A percentile compares a stretch with the other conserved stretches of the same genome.
Conservation (phyloP, 1,139 yeast genomes). For the Candida mesenterica region DNA sequence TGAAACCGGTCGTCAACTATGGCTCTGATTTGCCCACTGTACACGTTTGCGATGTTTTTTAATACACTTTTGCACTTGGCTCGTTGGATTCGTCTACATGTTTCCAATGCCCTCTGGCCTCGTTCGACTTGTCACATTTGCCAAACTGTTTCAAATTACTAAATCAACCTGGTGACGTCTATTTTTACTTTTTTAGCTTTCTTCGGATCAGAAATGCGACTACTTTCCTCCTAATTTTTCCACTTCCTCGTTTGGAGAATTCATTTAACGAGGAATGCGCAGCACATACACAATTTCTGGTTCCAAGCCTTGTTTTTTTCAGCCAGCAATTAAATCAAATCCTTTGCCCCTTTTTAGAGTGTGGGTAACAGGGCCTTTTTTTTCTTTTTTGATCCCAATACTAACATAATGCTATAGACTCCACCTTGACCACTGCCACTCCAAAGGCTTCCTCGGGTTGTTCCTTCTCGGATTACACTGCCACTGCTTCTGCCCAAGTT, state of each 20-base stretch:
- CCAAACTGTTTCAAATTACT: background rate
- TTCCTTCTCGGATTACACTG: constrained; percentile 57
- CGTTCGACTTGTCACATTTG: background rate
- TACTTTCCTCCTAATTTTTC: background rate
- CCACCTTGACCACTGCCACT: constrained; percentile 50
- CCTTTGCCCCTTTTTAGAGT: too few species aligned
- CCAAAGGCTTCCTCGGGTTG: constrained; percentile 55
- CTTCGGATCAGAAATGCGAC: background rate
- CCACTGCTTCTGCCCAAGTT: constrained; percentile 75
- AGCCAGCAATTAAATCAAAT: too few species aligned
- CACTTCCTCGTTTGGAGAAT: background rate
- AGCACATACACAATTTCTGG: too few species aligned
- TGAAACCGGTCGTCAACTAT: too few species aligned
- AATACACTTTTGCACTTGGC: too few species aligned
- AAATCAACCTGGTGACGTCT: background rate
- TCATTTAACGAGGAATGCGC: too few species aligned
- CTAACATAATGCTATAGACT: constrained; percentile 30
- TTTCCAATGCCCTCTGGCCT: too few species aligned
- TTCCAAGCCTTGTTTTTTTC: too few species aligned
- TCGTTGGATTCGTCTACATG: too few species aligned
- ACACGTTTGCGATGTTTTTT: too few species aligned
- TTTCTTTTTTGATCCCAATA: constrained; percentile 3
- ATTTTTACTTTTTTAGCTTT: background rate
- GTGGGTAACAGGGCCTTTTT: too few species aligned
- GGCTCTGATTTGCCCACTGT: too few species aligned